phyloP scores from a whole-genome alignment of 495 filamentous ascomycete species.

The Rhypophila decipiens region DNA sequence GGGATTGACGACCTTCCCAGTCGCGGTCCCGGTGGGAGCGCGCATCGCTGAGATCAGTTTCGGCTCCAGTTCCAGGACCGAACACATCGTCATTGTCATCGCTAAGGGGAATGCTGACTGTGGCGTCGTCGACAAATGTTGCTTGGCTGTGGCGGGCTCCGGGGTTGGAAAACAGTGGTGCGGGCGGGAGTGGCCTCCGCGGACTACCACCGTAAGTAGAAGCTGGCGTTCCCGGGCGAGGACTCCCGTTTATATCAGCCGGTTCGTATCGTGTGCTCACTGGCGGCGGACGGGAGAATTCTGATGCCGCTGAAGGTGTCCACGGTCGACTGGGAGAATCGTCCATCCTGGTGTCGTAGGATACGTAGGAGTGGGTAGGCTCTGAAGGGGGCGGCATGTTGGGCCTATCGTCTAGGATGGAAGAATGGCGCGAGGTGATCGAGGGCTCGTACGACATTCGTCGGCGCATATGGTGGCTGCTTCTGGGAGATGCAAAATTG shows the following conservation, averaged over 20 bases:
- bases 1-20: slow-evolving; percentile 63
- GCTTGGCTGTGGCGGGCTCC: slow-evolving; percentile 20
- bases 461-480: slow-evolving; percentile 23
- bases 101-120: slow-evolving; percentile 53
- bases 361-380: slow-evolving; percentile 37
- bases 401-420: slow-evolving; percentile 37
- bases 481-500: slow-evolving; percentile 1
- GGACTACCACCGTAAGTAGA: slow-evolving; percentile 81
- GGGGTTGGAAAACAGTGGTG: slow-evolving; percentile 68
- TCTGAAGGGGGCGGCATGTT: slow-evolving; percentile 37
- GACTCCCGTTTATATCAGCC: slow-evolving; percentile 79
- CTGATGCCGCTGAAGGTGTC: slow-evolving; percentile 58
- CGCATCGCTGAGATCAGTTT: slow-evolving; percentile 43
- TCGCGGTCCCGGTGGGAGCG: slow-evolving; percentile 38
- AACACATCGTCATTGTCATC: slow-evolving; percentile 71
- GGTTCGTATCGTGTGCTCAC: slow-evolving; percentile 72
- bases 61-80: slow-evolving; percentile 51
- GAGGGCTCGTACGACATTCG: slow-evolving; percentile 44
- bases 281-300: slow-evolving; percentile 64
- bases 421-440: slow-evolving; percentile 34
- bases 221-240: slow-evolving; percentile 83
- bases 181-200: slow-evolving; percentile 80
- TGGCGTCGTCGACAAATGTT: slow-evolving; percentile 45
- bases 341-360: slow-evolving; percentile 27
- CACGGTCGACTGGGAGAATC: slow-evolving; percentile 58